Evolutionary conservation across 2,329 filamentous ascomycete species (phyloP), one percentile per base, ranked within the genome.

Genomic region (Colletotrichum musicola): DNA sequence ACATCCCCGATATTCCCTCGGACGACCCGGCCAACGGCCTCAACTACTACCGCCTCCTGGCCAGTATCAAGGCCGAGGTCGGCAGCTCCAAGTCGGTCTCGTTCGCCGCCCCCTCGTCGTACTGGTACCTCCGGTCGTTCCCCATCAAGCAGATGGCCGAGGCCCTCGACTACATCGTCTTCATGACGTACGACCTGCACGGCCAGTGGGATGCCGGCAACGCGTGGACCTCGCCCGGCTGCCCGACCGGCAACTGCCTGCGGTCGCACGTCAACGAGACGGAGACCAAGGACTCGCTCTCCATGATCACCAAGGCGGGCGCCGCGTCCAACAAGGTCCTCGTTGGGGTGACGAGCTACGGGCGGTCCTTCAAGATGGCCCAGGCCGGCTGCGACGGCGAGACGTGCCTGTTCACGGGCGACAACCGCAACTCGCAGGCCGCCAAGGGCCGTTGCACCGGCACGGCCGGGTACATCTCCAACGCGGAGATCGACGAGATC

Each of bases 251-350:
- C 2, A 64, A 64, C 18, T 64, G 62, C 22, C 47, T 64, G 13
- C 22, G 53, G 2, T 49, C 38, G 25, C 53, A 64, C 46, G 73
- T 82, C 66, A 82, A 83, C 72, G 59, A 75, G 55, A 82, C 81
- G 1, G 79, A 82, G 63, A 80, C 78, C 0, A 53, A 62, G 0
- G 71, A 72, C 27, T 65, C 80, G 0, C 72, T 83, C 75, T 20
- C 56, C 5, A 82, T 82, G 77, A 75, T 79, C 38, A 79, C 77
- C 12, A 78, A 78, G 44, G 77, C 77, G 0, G 77, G 76, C 6
- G 76, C 79, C 0, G 66, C 73, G 0, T 73, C 75, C 0, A 72
- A 74, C 20, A 80, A 77, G 69, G 56, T 81, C 9, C 60, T 76
- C 5, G 75, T 80, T 0, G 78, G 79, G 3, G 69, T 79, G 3